Evolutionary conservation across 352 stramenopile species (phyloP), one percentile per base, ranked within the genome.

Genomic region (Pythium utonaiense): DNA sequence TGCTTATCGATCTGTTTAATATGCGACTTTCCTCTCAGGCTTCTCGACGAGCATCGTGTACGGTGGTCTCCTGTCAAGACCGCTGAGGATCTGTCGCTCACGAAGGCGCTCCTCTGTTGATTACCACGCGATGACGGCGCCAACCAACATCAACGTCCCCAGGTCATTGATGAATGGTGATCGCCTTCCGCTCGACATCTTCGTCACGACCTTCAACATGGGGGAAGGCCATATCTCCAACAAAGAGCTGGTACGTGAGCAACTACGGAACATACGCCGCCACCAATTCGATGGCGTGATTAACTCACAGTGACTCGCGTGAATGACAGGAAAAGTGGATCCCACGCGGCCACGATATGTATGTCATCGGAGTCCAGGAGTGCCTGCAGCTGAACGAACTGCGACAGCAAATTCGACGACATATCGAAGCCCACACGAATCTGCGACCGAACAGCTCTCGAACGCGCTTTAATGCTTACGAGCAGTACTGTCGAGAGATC

Each of bases 311-410:
- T 64, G 1, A 52, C 44, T 28, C 4, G 38, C 24, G 25, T 47
- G 21, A 33, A 57, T 52, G 66, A 28, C 19, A 86, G 67, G 67
- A 76, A 21, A 84, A 88, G 57, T 97, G 89, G 89, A 89, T 97
- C 17, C 83, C 86, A 6, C 60, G 57, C 12, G 88, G 85, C 25
- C 66, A 91, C 41, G 86, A 96, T 44, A 71, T 96, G 33, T 96
- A 96, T 62, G 82, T 91, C 28, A 90, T 96, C 58, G 88, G 83
- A 3, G 69, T 96, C 5, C 86, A 96, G 53, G 89, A 97, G 57
- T 97, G 89, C 69, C 74, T 96, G 12, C 70, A 91, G 61, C 63
- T 96, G 27, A 63, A 67, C 16, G 81, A 86, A 33, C 77, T 91
- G 22, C 74, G 84, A 0, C 68, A 71, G 7, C 69, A 80, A 21